Conservation (phyloP, 345 rosid species). For the Eucalyptus paniculata region DNA sequence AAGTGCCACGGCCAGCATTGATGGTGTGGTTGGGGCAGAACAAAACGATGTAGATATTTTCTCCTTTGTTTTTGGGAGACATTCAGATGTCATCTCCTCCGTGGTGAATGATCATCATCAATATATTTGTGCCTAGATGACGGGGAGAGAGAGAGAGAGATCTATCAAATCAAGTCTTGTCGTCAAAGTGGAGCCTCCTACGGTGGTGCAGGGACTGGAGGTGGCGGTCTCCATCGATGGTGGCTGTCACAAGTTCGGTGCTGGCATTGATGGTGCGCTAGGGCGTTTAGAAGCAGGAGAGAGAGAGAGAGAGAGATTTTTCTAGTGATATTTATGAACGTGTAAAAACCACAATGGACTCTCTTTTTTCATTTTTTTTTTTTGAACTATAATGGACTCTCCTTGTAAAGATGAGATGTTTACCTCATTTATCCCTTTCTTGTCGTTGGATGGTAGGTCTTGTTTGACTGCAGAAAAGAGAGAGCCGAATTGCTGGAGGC, state of each 20-base stretch:
- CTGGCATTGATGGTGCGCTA: background rate
- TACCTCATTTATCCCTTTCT: background rate
- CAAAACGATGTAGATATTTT: no score
- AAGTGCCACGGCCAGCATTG: no score
- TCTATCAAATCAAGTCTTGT: background rate
- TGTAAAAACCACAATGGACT: background rate
- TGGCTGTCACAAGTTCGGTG: background rate
- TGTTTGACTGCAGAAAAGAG: conserved; percentile 10
- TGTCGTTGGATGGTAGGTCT: background rate
- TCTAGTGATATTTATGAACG: background rate
- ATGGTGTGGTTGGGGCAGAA: no score
- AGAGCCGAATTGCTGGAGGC: conserved; percentile 21
- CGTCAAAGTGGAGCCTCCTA: background rate
- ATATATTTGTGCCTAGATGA: background rate
- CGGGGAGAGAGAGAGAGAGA: background rate
- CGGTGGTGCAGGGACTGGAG: background rate
- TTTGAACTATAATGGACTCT: background rate
- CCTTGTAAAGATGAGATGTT: background rate
- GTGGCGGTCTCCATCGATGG: background rate
- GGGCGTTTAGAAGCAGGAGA: background rate
- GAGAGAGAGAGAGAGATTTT: background rate
- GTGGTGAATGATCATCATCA: background rate
- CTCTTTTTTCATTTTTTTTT: no score
- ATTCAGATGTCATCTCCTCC: background rate
- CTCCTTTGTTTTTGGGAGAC: no score